These are phyloP conservation scores for Sporothrix globosa DNA, from an alignment of 2,329 filamentous ascomycete species.

Conservation along the genomic window DNA sequence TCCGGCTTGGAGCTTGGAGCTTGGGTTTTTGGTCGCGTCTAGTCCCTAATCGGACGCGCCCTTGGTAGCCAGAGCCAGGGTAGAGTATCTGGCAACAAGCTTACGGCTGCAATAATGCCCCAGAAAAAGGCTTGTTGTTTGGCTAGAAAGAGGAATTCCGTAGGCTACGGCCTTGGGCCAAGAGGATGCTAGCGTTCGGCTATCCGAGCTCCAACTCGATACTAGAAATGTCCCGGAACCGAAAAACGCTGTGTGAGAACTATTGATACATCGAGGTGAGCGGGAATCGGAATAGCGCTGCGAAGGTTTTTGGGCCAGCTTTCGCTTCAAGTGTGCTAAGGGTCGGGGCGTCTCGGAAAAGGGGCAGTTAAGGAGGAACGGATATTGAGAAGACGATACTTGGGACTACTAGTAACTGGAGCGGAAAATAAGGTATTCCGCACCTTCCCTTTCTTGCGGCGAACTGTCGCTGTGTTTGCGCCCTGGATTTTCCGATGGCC, in stretches of 20 bases:
- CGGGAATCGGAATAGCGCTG: slow-evolving; percentile 4
- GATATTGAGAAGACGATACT: neutral
- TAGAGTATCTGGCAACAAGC: neutral
- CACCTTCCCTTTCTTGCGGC: neutral
- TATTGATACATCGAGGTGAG: neutral
- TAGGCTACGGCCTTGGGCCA: slow-evolving; percentile 1
- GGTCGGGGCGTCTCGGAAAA: slow-evolving; percentile 26
- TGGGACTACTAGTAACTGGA: neutral
- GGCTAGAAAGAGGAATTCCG: neutral
- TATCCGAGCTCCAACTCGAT: neutral
- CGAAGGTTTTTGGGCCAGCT: neutral
- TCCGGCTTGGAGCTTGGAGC: slow-evolving; percentile 15
- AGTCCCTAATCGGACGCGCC: slow-evolving; percentile 21
- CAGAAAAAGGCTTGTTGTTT: neutral
- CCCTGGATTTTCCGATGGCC: slow-evolving; percentile 35
- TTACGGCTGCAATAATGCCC: neutral
- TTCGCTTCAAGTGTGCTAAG: neutral
- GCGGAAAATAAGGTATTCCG: neutral
- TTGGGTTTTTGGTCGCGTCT: slow-evolving; percentile 13
- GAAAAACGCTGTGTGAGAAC: neutral
- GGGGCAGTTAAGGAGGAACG: slow-evolving; percentile 16
- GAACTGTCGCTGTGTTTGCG: neutral
- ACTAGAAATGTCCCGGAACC: neutral
- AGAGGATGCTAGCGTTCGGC: neutral
- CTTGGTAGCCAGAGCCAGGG: neutral